A percentile compares a stretch with the other conserved stretches of the same genome.
Evolutionary conservation across 1,139 yeast species (phyloP).

Genomic region (Nematodospora anomalae): DNA sequence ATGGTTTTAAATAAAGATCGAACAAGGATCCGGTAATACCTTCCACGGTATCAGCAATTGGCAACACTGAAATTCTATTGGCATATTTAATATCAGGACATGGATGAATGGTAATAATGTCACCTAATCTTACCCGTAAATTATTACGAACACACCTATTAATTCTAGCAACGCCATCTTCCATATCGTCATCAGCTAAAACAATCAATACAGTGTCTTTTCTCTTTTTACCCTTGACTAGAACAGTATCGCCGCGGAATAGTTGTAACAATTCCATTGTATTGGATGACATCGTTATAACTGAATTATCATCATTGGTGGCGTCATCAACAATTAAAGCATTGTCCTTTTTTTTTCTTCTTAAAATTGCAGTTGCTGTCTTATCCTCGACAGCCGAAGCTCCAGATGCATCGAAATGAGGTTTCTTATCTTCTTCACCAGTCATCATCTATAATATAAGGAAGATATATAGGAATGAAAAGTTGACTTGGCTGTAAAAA

Average conservation of each 20-base stretch:
- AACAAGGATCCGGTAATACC: slow-evolving; percentile 97
- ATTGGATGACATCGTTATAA: slow-evolving; percentile 88
- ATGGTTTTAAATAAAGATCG: slow-evolving; percentile 95
- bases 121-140: slow-evolving; percentile 92
- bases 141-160: slow-evolving; percentile 96
- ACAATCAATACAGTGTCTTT: slow-evolving; percentile 97
- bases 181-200: slow-evolving; percentile 94
- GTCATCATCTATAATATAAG: slow-evolving; percentile 23
- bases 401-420: slow-evolving; percentile 48
- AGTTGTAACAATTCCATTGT: slow-evolving; percentile 94
- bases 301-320: slow-evolving; percentile 93
- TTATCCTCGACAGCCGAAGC: slow-evolving; percentile 62
- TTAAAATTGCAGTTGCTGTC: slow-evolving; percentile 95
- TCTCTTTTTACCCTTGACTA: slow-evolving; percentile 97
- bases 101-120: slow-evolving; percentile 85
- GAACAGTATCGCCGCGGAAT: slow-evolving; percentile 96
- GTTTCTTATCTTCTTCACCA: slow-evolving; percentile 34
- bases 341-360: slow-evolving; percentile 97
- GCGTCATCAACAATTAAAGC: slow-evolving; percentile 96
- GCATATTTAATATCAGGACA: slow-evolving; percentile 98
- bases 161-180: slow-evolving; percentile 90
- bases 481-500: not conserved
- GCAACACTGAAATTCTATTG: slow-evolving; percentile 88
- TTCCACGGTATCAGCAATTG: slow-evolving; percentile 97
- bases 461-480: not conserved